Conservation (phyloP, 805 yeast species). For the Naumovozyma dairenensis region DNA sequence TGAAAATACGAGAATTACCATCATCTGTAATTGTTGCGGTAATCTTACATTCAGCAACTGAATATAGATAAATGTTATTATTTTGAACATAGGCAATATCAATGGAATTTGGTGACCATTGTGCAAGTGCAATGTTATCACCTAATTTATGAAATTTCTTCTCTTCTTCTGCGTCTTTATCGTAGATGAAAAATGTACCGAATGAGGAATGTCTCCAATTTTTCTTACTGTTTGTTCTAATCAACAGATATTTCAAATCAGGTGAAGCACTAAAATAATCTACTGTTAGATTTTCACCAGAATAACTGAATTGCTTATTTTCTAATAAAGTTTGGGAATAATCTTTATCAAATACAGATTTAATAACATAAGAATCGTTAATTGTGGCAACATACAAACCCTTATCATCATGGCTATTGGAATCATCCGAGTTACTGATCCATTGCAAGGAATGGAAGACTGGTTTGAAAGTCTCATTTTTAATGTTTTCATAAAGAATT, state of each 20-base stretch:
- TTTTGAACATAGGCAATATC: constrained; percentile 56
- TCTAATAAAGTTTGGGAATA: constrained; percentile 41
- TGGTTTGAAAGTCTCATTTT: constrained; percentile 52
- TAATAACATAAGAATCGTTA: constrained; percentile 42
- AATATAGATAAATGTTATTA: constrained; percentile 57
- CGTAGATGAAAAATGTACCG: constrained; percentile 36
- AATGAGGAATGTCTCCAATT: constrained; percentile 47
- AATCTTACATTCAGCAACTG: constrained; percentile 22
- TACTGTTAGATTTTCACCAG: constrained; percentile 35
- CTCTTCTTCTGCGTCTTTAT: constrained; percentile 21
- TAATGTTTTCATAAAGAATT: constrained; percentile 35
- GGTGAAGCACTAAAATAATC: constrained; percentile 57
- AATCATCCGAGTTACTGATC: constrained; percentile 44
- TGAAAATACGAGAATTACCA: constrained; percentile 62
- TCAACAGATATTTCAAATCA: constrained; percentile 46
- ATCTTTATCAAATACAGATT: constrained; percentile 31
- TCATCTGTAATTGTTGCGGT: constrained; percentile 50
- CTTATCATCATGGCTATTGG: constrained; percentile 42
- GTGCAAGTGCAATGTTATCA: constrained; percentile 37
- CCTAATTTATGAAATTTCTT: constrained; percentile 26
- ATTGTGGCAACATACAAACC: constrained; percentile 56
- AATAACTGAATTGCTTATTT: constrained; percentile 36
- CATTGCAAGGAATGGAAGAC: constrained; percentile 52
- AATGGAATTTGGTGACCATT: constrained; percentile 67
- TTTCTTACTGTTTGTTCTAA: constrained; percentile 51